Evolutionary conservation across 306 rosid species (phyloP).

Genomic region (Crataegus laevigata): DNA sequence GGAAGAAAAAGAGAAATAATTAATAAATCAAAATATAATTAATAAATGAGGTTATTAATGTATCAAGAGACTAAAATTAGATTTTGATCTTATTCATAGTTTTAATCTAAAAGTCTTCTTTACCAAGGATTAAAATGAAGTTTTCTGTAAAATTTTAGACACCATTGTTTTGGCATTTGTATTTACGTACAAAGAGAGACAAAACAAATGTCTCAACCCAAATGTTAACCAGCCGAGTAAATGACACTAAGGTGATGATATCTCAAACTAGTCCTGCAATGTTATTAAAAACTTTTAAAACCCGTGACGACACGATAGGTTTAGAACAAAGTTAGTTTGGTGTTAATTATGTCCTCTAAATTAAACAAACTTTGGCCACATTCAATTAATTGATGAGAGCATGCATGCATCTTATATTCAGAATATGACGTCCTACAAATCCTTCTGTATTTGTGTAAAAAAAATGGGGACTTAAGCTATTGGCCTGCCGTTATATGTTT

Average conservation of each 20-base stretch:
- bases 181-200: background rate
- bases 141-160: too few relatives aligned
- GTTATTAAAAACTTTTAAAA: too few relatives aligned
- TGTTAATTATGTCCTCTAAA: background rate
- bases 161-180: too few relatives aligned
- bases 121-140: too few relatives aligned
- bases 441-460: constrained; percentile 19
- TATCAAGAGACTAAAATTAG: too few relatives aligned
- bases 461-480: constrained; percentile 30
- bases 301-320: background rate
- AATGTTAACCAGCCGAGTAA: background rate
- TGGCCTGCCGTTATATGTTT: constrained; percentile 25
- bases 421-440: constrained; percentile 5
- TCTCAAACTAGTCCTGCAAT: background rate
- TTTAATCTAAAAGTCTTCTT: too few relatives aligned
- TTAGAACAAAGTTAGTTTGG: too few relatives aligned
- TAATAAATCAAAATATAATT: too few relatives aligned
- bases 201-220: background rate
- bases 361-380: background rate
- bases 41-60: too few relatives aligned
- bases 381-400: background rate
- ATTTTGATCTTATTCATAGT: too few relatives aligned
- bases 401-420: background rate
- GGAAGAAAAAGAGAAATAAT: too few relatives aligned
- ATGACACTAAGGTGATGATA: background rate